phyloP scores from a whole-genome alignment of 306 rosid genomes.

The Cucurbita maxima region DNA sequence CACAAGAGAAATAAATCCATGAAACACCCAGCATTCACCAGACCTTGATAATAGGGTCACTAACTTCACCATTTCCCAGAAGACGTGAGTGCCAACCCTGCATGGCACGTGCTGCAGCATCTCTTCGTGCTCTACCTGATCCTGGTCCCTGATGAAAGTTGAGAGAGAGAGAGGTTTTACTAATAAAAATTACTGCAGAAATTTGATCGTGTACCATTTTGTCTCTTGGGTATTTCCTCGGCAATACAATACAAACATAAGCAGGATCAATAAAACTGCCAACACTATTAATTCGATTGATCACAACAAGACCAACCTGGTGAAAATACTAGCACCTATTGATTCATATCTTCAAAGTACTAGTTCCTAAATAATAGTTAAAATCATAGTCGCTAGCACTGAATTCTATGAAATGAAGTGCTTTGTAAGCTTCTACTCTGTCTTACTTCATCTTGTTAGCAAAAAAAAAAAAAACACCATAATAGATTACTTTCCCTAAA shows the following conservation, averaged over 20 bases:
- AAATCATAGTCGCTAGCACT: neutral
- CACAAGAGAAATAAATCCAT: conserved; percentile 7
- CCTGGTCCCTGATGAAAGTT: conserved; percentile 44
- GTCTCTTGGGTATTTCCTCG: neutral
- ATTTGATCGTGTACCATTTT: neutral
- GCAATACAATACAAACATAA: neutral
- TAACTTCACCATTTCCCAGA: conserved; percentile 89
- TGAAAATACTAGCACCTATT: too few relatives aligned
- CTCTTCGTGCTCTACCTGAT: conserved; percentile 88
- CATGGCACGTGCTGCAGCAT: conserved; percentile 99
- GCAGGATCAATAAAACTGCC: neutral
- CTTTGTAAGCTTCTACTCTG: neutral
- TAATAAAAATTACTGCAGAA: neutral
- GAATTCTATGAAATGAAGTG: neutral
- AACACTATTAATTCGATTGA: neutral
- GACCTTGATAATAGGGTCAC: conserved; percentile 92
- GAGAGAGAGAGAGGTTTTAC: neutral
- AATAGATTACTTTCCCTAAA: too few relatives aligned
- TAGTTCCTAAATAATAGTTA: neutral
- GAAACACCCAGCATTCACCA: conserved; percentile 13
- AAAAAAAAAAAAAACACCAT: neutral
- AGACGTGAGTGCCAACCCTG: conserved; percentile 99
- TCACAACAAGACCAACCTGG: too few relatives aligned
- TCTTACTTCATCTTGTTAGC: neutral
- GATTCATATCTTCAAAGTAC: too few relatives aligned